Evolutionary conservation across 1,284 basidiomycete species (phyloP).

Genomic region (Marasmius fiardii): DNA sequence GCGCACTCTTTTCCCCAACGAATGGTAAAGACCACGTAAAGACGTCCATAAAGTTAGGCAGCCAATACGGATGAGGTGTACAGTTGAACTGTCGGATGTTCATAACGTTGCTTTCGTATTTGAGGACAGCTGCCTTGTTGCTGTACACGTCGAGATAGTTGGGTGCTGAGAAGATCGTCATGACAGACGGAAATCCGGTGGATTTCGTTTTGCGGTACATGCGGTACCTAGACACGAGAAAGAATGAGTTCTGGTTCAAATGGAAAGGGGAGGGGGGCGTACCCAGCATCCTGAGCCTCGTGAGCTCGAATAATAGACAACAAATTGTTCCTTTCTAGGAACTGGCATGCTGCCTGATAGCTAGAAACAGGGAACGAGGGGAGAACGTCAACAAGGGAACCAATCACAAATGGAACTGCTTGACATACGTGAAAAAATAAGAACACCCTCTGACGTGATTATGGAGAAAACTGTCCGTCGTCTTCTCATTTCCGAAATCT

Average conservation of each 20-base stretch:
- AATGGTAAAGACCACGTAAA: slow-evolving; percentile 92
- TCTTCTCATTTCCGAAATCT: slow-evolving; percentile 92
- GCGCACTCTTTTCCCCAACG: slow-evolving; percentile 91
- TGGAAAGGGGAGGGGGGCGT: slow-evolving; percentile 22
- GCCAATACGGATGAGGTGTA: slow-evolving; percentile 93
- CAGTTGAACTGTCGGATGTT: slow-evolving; percentile 96
- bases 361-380: slow-evolving; percentile 31
- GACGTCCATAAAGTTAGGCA: slow-evolving; percentile 94
- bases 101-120: slow-evolving; percentile 96
- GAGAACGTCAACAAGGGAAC: slow-evolving; percentile 5
- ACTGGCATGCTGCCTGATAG: slow-evolving; percentile 92
- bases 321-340: slow-evolving; percentile 91
- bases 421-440: slow-evolving; percentile 87
- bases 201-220: slow-evolving; percentile 98
- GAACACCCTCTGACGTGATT: slow-evolving; percentile 96
- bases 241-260: neutral
- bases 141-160: slow-evolving; percentile 97
- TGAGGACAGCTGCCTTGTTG: slow-evolving; percentile 95
- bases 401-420: neutral
- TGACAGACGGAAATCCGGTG: slow-evolving; percentile 90
- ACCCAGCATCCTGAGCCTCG: slow-evolving; percentile 95
- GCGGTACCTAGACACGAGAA: slow-evolving; percentile 60
- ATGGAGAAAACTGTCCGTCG: slow-evolving; percentile 81
- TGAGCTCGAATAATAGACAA: slow-evolving; percentile 95
- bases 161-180: slow-evolving; percentile 95